phyloP scores from a whole-genome alignment of 2,329 filamentous ascomycete species.

The Colletotrichum salicis region DNA sequence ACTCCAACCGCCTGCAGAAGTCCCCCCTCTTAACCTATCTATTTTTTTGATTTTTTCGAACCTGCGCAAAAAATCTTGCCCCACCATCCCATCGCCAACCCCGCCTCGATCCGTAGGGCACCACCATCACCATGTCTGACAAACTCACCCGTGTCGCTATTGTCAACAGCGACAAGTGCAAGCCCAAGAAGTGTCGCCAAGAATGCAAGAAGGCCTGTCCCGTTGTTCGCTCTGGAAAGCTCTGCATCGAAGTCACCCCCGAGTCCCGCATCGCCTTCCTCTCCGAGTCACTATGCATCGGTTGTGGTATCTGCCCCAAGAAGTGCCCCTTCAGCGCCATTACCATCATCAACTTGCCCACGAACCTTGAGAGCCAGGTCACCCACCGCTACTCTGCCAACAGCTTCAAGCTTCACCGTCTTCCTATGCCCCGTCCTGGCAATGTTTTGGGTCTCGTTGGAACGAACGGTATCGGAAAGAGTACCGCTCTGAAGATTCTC shows the following conservation, averaged over 20 bases:
- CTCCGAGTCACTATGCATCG: conserved; percentile 94
- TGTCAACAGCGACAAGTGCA: conserved; percentile 92
- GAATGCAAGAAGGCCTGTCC: conserved; percentile 99
- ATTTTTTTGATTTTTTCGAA: conserved; percentile 11
- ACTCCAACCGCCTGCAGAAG: neutral
- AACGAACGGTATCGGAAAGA: conserved; percentile 99
- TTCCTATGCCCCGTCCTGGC: conserved; percentile 94
- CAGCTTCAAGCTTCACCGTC: conserved; percentile 98
- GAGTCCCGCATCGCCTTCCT: conserved; percentile 97
- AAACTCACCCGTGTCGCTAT: conserved; percentile 98
- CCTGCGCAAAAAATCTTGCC: conserved; percentile 21
- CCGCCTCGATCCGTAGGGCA: conserved; percentile 36
- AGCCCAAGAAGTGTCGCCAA: conserved; percentile 89
- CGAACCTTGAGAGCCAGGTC: conserved; percentile 97
- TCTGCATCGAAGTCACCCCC: conserved; percentile 92
- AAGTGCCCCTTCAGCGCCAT: conserved; percentile 99
- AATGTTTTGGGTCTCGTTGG: conserved; percentile 96
- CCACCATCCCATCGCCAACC: conserved; percentile 29
- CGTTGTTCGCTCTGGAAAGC: conserved; percentile 95
- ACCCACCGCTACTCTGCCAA: conserved; percentile 99
- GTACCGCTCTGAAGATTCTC: conserved; percentile 98
- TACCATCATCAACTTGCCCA: conserved; percentile 99
- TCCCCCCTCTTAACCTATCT: conserved; percentile 4
- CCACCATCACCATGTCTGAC: conserved; percentile 77
- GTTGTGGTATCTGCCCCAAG: conserved; percentile 99